Percentiles rank a stretch among this genome's conserved stretches.
Conservation (phyloP, 495 filamentous ascomycete species). For the Tetracladium marchalianum region DNA sequence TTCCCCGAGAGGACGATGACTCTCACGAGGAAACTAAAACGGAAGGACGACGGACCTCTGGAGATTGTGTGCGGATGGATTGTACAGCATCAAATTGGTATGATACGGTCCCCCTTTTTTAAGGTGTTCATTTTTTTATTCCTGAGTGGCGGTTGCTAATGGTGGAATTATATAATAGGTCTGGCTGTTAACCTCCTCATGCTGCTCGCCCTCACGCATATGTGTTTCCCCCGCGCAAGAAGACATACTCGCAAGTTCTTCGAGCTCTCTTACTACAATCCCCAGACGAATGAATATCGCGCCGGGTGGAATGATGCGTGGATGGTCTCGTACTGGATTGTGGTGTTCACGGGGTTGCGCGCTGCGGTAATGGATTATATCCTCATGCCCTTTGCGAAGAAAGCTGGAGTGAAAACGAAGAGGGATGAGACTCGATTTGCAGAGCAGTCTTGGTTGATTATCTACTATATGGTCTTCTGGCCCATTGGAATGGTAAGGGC, state of each 20-base stretch:
- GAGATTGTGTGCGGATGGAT: conserved; percentile 18
- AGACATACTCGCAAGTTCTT: conserved; percentile 78
- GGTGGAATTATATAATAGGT: conserved; percentile 34
- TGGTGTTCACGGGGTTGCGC: conserved; percentile 78
- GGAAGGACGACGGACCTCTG: conserved; percentile 20
- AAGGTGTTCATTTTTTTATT: background rate
- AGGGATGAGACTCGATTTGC: conserved; percentile 75
- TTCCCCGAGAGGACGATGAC: background rate
- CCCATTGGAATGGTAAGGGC: conserved; percentile 75
- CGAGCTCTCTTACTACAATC: conserved; percentile 72
- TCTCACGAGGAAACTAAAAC: conserved; percentile 13
- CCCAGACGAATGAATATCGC: conserved; percentile 52
- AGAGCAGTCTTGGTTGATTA: conserved; percentile 83
- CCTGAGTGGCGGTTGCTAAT: background rate
- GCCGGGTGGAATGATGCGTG: conserved; percentile 71
- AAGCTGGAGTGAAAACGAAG: conserved; percentile 54
- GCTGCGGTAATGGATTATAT: conserved; percentile 82
- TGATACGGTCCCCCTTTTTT: background rate
- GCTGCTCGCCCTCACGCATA: conserved; percentile 66
- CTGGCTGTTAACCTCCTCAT: conserved; percentile 70
- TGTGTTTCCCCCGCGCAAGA: conserved; percentile 67
- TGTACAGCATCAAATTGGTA: conserved; percentile 22
- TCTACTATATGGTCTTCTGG: conserved; percentile 77
- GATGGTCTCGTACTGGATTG: conserved; percentile 68
- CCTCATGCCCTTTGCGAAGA: conserved; percentile 61